Percentiles rank a stretch among this genome's conserved stretches.
phyloP scores from a whole-genome alignment of 2,329 filamentous ascomycete species.

The Paraconiothyrium sp. region DNA sequence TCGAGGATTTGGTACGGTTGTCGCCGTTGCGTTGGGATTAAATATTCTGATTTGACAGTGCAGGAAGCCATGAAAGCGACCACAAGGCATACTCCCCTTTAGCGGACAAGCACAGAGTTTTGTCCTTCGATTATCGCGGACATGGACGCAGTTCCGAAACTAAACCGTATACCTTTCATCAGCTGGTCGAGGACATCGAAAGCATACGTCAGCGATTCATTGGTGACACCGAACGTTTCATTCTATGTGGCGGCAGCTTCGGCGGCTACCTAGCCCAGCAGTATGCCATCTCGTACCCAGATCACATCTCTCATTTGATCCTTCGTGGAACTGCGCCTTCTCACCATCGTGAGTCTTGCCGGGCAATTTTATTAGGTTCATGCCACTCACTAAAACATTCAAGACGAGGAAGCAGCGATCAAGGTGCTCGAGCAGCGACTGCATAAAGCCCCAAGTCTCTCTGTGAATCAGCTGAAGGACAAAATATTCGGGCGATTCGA shows the following conservation, averaged over 20 bases:
- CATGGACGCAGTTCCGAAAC: conserved; percentile 50
- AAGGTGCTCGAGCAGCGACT: conserved; percentile 44
- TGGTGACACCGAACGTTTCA: conserved; percentile 30
- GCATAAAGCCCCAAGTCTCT: conserved; percentile 48
- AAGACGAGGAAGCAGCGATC: conserved; percentile 50
- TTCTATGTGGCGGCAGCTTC: conserved; percentile 54
- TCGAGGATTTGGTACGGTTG: conserved; percentile 44
- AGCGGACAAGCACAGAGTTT: conserved; percentile 37
- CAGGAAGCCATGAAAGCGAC: conserved; percentile 41
- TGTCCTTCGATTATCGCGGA: conserved; percentile 52
- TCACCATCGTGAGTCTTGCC: conserved; percentile 47
- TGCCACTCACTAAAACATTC: background rate
- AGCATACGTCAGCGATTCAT: conserved; percentile 37
- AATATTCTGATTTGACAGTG: conserved; percentile 32
- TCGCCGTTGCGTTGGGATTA: background rate
- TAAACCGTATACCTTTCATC: conserved; percentile 34
- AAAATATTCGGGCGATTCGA: conserved; percentile 53
- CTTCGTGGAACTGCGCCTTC: conserved; percentile 51
- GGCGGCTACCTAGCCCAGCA: conserved; percentile 53
- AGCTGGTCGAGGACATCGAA: conserved; percentile 53
- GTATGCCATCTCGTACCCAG: conserved; percentile 51
- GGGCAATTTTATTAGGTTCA: background rate
- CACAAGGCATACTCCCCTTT: conserved; percentile 46
- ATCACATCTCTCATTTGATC: conserved; percentile 44
- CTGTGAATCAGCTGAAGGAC: conserved; percentile 47